These are phyloP conservation scores for Dactylonectria estremocensis DNA, from an alignment of 2,329 filamentous ascomycete genomes.

Conservation along the genomic window DNA sequence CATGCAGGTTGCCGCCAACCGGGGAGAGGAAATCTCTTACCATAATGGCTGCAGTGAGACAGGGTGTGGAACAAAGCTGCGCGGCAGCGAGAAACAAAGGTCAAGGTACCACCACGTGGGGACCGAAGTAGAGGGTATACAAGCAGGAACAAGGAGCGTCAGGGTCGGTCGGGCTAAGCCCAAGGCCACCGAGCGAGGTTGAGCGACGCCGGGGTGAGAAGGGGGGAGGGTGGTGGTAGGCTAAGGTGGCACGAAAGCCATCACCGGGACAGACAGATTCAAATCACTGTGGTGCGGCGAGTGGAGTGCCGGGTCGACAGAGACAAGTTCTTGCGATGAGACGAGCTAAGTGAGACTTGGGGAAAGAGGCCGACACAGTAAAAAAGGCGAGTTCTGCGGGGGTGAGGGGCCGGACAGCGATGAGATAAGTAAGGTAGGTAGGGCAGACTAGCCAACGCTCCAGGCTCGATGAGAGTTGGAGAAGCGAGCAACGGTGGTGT, in stretches of 20 bases:
- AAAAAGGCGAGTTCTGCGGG: slow-evolving; percentile 39
- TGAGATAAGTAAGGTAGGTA: slow-evolving; percentile 42
- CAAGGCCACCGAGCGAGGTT: slow-evolving; percentile 47
- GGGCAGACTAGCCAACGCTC: slow-evolving; percentile 41
- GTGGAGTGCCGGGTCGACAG: slow-evolving; percentile 47
- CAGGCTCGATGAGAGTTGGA: slow-evolving; percentile 34
- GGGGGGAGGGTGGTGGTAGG: slow-evolving; percentile 52
- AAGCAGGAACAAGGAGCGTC: slow-evolving; percentile 53
- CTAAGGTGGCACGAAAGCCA: slow-evolving; percentile 55
- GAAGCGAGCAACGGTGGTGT: slow-evolving; percentile 24
- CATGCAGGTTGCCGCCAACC: slow-evolving; percentile 62
- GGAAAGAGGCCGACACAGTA: slow-evolving; percentile 40
- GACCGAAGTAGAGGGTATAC: slow-evolving; percentile 54
- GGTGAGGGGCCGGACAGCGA: slow-evolving; percentile 45
- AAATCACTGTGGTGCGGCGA: slow-evolving; percentile 48
- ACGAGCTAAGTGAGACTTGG: slow-evolving; percentile 43
- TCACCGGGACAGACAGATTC: slow-evolving; percentile 49
- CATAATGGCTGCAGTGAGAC: slow-evolving; percentile 62
- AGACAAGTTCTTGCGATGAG: slow-evolving; percentile 41
- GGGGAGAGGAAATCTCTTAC: slow-evolving; percentile 62
- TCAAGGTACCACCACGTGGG: slow-evolving; percentile 57
- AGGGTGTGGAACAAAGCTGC: slow-evolving; percentile 52
- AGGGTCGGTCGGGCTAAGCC: slow-evolving; percentile 47
- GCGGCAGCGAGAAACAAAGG: slow-evolving; percentile 51
- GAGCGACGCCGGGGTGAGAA: slow-evolving; percentile 51